Conservation (phyloP, 495 filamentous ascomycete species). For the Penicillium waksmanii region DNA sequence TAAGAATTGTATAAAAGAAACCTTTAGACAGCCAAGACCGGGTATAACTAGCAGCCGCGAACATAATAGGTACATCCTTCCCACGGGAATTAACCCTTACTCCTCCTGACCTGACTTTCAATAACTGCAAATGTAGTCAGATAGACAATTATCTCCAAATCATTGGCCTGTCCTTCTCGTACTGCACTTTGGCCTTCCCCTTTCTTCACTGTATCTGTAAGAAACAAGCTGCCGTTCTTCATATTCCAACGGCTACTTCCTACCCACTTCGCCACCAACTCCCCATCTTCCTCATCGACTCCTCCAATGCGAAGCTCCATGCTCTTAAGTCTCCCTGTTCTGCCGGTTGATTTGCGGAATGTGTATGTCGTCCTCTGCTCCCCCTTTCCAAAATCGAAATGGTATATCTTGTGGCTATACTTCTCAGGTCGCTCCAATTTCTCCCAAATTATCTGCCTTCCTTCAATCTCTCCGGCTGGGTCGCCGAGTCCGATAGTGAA, state of each 20-base stretch:
- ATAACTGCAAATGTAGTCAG: slow-evolving; percentile 12
- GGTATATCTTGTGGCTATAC: slow-evolving; percentile 6
- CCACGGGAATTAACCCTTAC: background rate
- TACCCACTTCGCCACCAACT: slow-evolving; percentile 5
- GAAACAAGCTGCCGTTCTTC: slow-evolving; percentile 6
- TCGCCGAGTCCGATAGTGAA: slow-evolving; percentile 10
- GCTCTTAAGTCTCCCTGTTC: background rate
- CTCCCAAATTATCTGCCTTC: slow-evolving; percentile 6
- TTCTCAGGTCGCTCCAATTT: slow-evolving; percentile 8
- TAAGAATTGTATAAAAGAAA: no score
- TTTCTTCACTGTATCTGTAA: background rate
- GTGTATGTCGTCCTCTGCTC: slow-evolving; percentile 4
- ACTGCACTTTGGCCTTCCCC: background rate
- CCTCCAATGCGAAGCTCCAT: slow-evolving; percentile 11
- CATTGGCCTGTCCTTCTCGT: background rate
- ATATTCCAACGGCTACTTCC: slow-evolving; percentile 11
- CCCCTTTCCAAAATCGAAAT: slow-evolving; percentile 8
- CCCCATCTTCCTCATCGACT: slow-evolving; percentile 4
- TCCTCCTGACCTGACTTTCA: slow-evolving; percentile 11
- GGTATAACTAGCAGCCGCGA: no score
- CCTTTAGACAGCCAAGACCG: no score
- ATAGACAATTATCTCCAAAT: slow-evolving; percentile 11
- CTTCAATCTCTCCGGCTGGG: slow-evolving; percentile 10
- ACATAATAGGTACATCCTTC: no score
- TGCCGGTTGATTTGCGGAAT: slow-evolving; percentile 1